Evolutionary conservation across 2,329 filamentous ascomycete genomes (phyloP), one percentile per base, ranked within the genome.

Genomic region (Scopulariopsis brevicaulis): DNA sequence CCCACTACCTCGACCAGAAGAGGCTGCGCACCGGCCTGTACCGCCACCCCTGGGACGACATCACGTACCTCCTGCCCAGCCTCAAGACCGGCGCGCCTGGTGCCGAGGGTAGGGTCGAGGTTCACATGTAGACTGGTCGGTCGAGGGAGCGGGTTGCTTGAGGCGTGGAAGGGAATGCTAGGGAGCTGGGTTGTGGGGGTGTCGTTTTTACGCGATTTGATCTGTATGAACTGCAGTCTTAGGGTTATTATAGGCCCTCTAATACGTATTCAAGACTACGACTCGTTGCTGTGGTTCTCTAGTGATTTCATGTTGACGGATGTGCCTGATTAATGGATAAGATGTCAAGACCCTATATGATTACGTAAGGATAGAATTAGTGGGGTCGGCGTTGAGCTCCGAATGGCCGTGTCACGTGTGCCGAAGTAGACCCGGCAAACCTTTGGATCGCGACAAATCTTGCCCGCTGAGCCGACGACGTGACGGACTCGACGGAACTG

Each of bases 1-100:
- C 94, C 70, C 94, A 99, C 78, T 97, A 93, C 84, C 86, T 99
- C 68, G 94, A 99, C 80, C 94, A 99, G 85, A 99, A 99, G 92
- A 86, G 94, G 77, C 84, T 99, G 75, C 89, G 93, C 69, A 99
- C 94, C 70, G 94, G 94, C 73, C 85, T 99, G 64, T 99, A 99
- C 89, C 89, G 94, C 73, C 91, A 96, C 84, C 94, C 94, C 71
- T 97, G 94, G 94, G 94, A 96, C 73, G 92, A 96, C 74, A 96
- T 96, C 72, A 96, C 91, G 65, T 96, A 96, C 78, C 83, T 96
- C 66, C 86, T 96, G 66, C 91, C 91, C 69, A 89, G 82, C 75
- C 79, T 96, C 62, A 79, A 81, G 67, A 81, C 81, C 60, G 84
- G 85, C 63, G 81, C 84, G 60, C 82, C 85, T 61, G 90, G 89